A percentile compares a stretch with the other conserved stretches of the same genome.
phyloP scores from a whole-genome alignment of 2,329 filamentous ascomycete genomes.

The Alternaria metachromatica region DNA sequence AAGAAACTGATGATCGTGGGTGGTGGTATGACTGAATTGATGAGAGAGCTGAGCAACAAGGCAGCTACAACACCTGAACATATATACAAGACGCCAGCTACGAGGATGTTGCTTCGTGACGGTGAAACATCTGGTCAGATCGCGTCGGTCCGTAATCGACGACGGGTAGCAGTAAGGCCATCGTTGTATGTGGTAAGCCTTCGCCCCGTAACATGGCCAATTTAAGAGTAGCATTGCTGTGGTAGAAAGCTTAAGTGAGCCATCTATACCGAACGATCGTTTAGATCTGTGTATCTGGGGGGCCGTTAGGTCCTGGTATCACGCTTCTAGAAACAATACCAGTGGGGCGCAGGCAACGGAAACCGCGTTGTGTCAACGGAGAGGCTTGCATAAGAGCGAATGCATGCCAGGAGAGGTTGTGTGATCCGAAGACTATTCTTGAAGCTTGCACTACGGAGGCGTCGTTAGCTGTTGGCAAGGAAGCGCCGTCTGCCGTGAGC shows the following conservation, averaged over 20 bases:
- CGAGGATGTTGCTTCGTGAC: not conserved
- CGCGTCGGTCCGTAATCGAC: not conserved
- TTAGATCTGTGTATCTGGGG: not conserved
- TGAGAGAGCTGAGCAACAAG: not conserved
- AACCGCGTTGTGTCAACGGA: not conserved
- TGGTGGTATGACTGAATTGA: not conserved
- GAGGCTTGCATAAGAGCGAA: not conserved
- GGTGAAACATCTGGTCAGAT: conserved; percentile 4
- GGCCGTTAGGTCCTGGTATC: not conserved
- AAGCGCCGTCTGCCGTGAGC: conserved; percentile 6
- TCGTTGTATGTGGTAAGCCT: not conserved
- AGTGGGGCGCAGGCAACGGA: not conserved
- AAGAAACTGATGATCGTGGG: not conserved
- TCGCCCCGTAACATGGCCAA: conserved; percentile 1
- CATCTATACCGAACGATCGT: not conserved
- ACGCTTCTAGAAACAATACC: not conserved
- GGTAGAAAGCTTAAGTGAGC: not conserved
- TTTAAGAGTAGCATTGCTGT: not conserved
- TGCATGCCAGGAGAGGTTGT: not conserved
- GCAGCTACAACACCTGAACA: not conserved
- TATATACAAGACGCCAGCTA: not conserved
- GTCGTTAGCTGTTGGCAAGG: not conserved
- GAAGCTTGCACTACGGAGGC: not conserved
- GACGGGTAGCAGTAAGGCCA: not conserved
- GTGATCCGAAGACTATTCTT: not conserved